Evolutionary conservation across 352 stramenopile genomes (phyloP).

Genomic region (Phytopythium boreale): DNA sequence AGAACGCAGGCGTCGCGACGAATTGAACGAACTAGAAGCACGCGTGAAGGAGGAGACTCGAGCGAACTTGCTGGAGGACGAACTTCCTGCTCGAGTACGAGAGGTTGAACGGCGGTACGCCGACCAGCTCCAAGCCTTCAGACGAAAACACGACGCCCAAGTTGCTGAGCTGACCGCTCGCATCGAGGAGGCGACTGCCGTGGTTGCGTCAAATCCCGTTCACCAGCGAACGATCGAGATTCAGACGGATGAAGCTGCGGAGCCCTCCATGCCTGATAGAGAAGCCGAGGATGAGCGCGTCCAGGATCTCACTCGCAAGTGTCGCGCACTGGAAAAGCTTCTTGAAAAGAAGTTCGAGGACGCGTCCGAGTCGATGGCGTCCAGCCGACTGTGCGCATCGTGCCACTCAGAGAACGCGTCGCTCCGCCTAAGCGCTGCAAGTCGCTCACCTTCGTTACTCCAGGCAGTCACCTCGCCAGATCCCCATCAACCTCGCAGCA

Average conservation of each 20-base stretch:
- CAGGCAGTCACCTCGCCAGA: not conserved
- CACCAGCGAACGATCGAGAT: conserved; percentile 7
- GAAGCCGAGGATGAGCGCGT: conserved; percentile 22
- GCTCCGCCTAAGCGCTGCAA: not conserved
- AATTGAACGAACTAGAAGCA: not conserved
- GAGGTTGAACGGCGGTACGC: conserved; percentile 18
- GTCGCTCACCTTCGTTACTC: not conserved
- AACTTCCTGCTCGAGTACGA: not conserved
- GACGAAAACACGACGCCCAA: conserved; percentile 20
- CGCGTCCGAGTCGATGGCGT: conserved; percentile 14
- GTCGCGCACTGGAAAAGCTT: conserved; percentile 46
- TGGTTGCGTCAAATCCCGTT: not conserved
- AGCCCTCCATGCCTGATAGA: not conserved
- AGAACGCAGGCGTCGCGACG: not conserved
- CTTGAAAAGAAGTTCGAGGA: conserved; percentile 64
- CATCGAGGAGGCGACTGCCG: conserved; percentile 12
- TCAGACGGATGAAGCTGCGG: conserved; percentile 18
- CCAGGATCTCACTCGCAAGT: conserved; percentile 41
- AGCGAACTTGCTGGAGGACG: not conserved
- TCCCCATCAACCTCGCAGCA: not conserved
- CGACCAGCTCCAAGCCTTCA: conserved; percentile 13
- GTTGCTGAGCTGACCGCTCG: conserved; percentile 16
- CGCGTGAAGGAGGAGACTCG: not conserved
- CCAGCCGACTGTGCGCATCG: conserved; percentile 21
- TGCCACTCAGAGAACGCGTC: conserved; percentile 22